Base-by-base conservation (phyloP, 2,329 filamentous ascomycete species). In the Verticillium nonalfalfae region DNA sequence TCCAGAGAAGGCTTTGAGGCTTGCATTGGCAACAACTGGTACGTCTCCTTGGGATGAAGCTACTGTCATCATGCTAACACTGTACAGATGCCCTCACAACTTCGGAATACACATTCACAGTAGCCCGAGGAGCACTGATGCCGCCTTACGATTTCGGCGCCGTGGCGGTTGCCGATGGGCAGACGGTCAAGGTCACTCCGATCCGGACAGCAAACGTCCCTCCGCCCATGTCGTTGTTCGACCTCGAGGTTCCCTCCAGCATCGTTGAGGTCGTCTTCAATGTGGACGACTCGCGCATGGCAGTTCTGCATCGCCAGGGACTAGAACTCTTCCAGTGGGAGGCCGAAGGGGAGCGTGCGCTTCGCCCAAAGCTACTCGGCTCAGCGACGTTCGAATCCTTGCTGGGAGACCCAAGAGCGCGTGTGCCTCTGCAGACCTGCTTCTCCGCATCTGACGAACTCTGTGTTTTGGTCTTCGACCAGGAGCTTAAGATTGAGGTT, bases 191-290 rank as follows among this genome's bases (percentile, higher is more conserved):
- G 71, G 74, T 98, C 56, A 98, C 95, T 0, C 92, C 95, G 0
- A 83, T 99, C 66, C 84, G 90, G 64, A 83, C 88, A 58, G 90
- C 92, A 13, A 96, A 95, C 68, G 82, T 97, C 3, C 95, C 95
- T 31, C 95, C 95, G 34, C 95, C 95, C 1, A 97, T 98, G 93
- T 87, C 92, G 15, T 81, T 94, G 64, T 90, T 90, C 66, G 90
- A 96, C 61, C 69, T 97, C 18, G 69, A 78, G 13, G 75, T 90
- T 34, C 78, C 84, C 14, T 81, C 81, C 0, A 87, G 88, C 59
- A 82, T 86, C 2, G 76, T 91, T 18, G 93, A 97, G 75, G 85
- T 95, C 59, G 86, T 89, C 0, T 87, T 97, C 66, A 89, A 86
- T 58, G 80, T 79, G 14, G 81, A 82, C 57, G 87, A 89, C 57